Base-by-base conservation (phyloP, 2,329 filamentous ascomycete species). In the Alternaria incomplexa region DNA sequence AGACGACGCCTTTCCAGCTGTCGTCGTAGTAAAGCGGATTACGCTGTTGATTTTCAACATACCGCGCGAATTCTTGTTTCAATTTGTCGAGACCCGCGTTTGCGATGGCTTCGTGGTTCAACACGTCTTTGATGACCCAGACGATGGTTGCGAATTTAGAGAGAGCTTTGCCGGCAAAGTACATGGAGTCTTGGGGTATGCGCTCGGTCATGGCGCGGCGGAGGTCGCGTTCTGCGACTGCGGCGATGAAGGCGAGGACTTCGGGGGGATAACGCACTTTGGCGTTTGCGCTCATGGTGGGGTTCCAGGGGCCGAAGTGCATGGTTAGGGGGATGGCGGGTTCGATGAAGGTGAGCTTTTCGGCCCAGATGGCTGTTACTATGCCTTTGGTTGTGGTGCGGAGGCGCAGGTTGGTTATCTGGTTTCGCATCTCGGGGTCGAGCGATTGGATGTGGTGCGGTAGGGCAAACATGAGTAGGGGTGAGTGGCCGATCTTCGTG, bases 391-490 rank as follows among this genome's bases (percentile, higher is more conserved):
- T 97, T 0, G 93, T 91, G 0, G 93, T 95, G 60, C 90, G 87
- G 56, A 98, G 82, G 65, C 87, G 84, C 2, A 96, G 77, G 5
- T 82, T 77, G 3, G 82, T 87, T n/a, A 76, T 30, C 43, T 83
- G 73, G 8, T 83, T 82, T 23, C 83, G 81, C 9, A 88, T 88
- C 1, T 80, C 79, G 1, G 79, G 70, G 67, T 93, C 88, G 64
- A 98, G 94, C 0, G 92, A 93, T 30, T 88, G 83, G 4, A 93
- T 77, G 69, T 98, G 96, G 78, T 98, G 96, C 22, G 94, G 93
- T 51, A 99, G 82, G 15, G 92, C 92, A 77, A 91, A 97, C 90
- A 97, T 96, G 66, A 96, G 84, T 22, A 97, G 83, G 4, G 84
- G 86, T 15, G 87, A 83, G 36, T 88, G 83, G 6, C 94, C 95